Evolutionary conservation across 805 yeast genomes (phyloP).

Genomic region (Kodamaea lidongshanica): DNA sequence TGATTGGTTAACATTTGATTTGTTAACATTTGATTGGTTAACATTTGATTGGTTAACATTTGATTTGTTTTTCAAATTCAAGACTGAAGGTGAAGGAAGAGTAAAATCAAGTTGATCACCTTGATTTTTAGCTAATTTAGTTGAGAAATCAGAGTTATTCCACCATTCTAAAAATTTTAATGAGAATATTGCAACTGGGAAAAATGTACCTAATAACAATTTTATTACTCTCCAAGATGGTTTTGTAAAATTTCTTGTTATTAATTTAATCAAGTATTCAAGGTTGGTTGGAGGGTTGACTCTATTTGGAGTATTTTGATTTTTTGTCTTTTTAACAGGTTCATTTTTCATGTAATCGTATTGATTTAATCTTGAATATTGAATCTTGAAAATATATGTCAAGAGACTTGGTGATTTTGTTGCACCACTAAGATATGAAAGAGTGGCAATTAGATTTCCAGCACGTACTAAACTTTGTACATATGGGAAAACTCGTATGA

Average conservation of each 20-base stretch:
- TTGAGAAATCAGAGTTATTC: constrained; percentile 69
- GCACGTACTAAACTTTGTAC: constrained; percentile 42
- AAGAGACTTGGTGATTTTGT: constrained; percentile 57
- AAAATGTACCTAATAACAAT: constrained; percentile 42
- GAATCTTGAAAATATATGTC: constrained; percentile 55
- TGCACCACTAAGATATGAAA: constrained; percentile 62
- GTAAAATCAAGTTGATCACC: constrained; percentile 41
- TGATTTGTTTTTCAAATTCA: constrained; percentile 14
- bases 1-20: constrained; percentile 7
- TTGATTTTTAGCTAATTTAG: constrained; percentile 46
- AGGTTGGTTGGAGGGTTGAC: constrained; percentile 37
- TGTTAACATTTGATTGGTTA: constrained; percentile 9
- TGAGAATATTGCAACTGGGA: constrained; percentile 77
- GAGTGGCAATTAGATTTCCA: constrained; percentile 49
- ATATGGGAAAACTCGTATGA: constrained; percentile 59
- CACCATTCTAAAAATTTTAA: constrained; percentile 92
- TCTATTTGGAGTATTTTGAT: too few relatives aligned
- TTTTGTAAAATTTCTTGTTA: constrained; percentile 15
- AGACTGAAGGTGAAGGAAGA: constrained; percentile 42
- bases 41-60: constrained; percentile 6
- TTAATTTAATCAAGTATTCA: constrained; percentile 27
- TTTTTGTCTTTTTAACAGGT: constrained; percentile 8
- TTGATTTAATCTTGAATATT: constrained; percentile 56
- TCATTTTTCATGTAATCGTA: constrained; percentile 43
- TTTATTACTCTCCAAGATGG: constrained; percentile 30